Base-by-base conservation (phyloP, 2,329 filamentous ascomycete genomes). In the Colletotrichum camelliae region DNA sequence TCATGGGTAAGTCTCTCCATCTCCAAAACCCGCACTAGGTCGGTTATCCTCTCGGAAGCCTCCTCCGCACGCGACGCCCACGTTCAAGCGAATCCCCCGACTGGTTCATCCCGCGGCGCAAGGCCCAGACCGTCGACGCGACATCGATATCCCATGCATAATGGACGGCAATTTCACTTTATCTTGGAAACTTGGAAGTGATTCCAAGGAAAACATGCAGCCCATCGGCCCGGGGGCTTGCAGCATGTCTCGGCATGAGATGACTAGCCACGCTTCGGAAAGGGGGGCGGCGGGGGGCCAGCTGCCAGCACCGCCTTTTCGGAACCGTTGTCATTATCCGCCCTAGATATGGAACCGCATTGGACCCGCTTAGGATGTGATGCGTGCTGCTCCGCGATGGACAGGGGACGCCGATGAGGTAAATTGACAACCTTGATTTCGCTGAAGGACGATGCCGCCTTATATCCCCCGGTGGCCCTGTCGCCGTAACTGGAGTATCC, bases 341-440 rank as follows among this genome's bases (percentile, higher is more conserved):
- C 70, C 70, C 70, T 73, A 75, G 70, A 69, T 73, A 75, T 75
- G 70, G 73, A 65, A 62, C 73, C 39, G 48, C 55, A 29, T 68
- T 48, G 58, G 31, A 72, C 55, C 73, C 29, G 33, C 33, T 31
- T 33, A 2, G 31, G 37, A 21, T 74, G 67, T 70, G 57, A 57
- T 39, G 35, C 21, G 13, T 64, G 55, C 18, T 33, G 70, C 69
- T 67, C 69, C 62, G 55, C 39, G 55, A 64, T 35, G 62, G 3
- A 18, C 68, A 72, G 55, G 73, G 69, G 69, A 55, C 7, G 39
- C 39, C n/a, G 31, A 65, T 52, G 48, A 75, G 43, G 64, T 69
- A 60, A 65, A 60, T 13, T 65, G 18, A 31, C 70, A 60, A 58
- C 64, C 48, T 68, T 58, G 62, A 73, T 72, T 67, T 43, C 4